Evolutionary conservation across 495 filamentous ascomycete species (phyloP).

Genomic region (Podospora appendiculata): DNA sequence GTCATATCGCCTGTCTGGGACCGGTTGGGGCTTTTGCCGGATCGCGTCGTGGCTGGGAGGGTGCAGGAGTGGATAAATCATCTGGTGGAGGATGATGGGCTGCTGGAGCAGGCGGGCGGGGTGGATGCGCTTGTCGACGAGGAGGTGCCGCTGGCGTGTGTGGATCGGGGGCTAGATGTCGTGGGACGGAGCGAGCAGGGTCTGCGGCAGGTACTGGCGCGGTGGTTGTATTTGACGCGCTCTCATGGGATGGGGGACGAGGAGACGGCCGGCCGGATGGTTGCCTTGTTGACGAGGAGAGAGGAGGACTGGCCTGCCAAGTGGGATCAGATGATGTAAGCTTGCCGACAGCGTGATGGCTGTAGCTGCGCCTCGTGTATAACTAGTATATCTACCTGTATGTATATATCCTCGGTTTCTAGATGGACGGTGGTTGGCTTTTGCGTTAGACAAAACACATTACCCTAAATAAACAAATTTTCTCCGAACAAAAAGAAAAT

Average conservation of each 20-base stretch:
- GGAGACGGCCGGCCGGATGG: neutral
- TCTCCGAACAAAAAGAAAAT: too few species aligned
- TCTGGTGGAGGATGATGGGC: constrained; percentile 35
- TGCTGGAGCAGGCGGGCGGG: constrained; percentile 29
- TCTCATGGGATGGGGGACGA: neutral
- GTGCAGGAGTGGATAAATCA: constrained; percentile 35
- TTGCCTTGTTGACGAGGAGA: neutral
- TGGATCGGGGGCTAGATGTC: constrained; percentile 34
- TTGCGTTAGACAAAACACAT: too few species aligned
- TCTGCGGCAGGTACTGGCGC: constrained; percentile 18
- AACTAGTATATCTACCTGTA: neutral
- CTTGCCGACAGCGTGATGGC: neutral
- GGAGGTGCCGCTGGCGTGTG: constrained; percentile 35
- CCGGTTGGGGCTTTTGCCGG: constrained; percentile 13
- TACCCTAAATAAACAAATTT: too few species aligned
- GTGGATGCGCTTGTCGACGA: constrained; percentile 25
- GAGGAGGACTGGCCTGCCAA: neutral
- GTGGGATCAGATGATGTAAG: neutral
- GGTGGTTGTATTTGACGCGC: constrained; percentile 25
- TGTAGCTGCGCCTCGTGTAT: neutral
- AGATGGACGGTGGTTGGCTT: too few species aligned
- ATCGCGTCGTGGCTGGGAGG: neutral
- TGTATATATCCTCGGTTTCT: too few species aligned
- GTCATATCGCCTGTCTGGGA: constrained; percentile 26
- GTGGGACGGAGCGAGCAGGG: constrained; percentile 13